Percentiles rank a stretch among this genome's conserved stretches.
phyloP scores from a whole-genome alignment of 2,329 filamentous ascomycete genomes.

The Ploettnerulaceae sp. region DNA sequence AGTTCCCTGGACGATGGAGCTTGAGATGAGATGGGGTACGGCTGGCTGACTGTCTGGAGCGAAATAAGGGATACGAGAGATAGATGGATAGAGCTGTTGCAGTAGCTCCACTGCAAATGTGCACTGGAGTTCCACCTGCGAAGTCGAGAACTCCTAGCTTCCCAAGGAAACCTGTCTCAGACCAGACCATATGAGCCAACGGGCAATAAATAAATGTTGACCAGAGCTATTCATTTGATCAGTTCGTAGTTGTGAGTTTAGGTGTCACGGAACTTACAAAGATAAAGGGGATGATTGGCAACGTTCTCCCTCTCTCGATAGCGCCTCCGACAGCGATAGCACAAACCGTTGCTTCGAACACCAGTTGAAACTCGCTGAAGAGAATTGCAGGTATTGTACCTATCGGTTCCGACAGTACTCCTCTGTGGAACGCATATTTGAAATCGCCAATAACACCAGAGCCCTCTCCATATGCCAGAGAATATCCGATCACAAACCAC shows the following conservation, averaged over 20 bases:
- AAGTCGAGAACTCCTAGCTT: slow-evolving; percentile 67
- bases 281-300: slow-evolving; percentile 61
- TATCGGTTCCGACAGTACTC: slow-evolving; percentile 55
- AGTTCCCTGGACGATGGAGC: slow-evolving; percentile 67
- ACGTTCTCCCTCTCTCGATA: slow-evolving; percentile 56
- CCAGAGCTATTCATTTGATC: slow-evolving; percentile 42
- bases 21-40: slow-evolving; percentile 41
- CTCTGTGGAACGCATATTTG: slow-evolving; percentile 54
- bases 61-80: slow-evolving; percentile 63
- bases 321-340: slow-evolving; percentile 46
- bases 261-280: slow-evolving; percentile 44
- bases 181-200: slow-evolving; percentile 76
- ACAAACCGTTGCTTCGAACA: slow-evolving; percentile 57
- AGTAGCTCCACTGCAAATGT: slow-evolving; percentile 67
- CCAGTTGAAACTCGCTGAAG: slow-evolving; percentile 60
- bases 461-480: slow-evolving; percentile 54
- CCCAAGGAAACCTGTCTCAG: slow-evolving; percentile 66
- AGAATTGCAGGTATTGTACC: slow-evolving; percentile 58
- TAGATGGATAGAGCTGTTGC: slow-evolving; percentile 70
- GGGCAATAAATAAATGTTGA: slow-evolving; percentile 67
- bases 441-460: slow-evolving; percentile 58
- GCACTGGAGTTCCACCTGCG: slow-evolving; percentile 69
- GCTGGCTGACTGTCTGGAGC: slow-evolving; percentile 49
- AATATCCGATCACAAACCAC: slow-evolving; percentile 59
- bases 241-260: slow-evolving; percentile 13